phyloP scores from a whole-genome alignment of 768 basidiomycete species.

The Butyriboletus loyo region DNA sequence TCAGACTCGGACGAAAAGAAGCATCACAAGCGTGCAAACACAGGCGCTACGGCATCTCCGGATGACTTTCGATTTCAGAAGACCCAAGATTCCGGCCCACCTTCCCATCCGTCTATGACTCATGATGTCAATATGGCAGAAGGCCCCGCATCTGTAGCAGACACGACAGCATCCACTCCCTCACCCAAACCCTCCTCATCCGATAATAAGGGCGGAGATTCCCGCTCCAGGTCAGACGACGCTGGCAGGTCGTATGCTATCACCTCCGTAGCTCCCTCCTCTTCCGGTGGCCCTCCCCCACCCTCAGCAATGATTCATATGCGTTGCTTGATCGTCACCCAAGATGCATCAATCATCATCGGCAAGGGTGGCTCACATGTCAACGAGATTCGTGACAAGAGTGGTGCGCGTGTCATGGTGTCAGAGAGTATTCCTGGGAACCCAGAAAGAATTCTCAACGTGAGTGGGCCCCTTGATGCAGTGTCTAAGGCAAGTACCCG shows the following conservation, averaged over 20 bases:
- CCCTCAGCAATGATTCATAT: slow-evolving; percentile 90
- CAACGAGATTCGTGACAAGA: slow-evolving; percentile 98
- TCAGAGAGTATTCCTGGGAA: slow-evolving; percentile 99
- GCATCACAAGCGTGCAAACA: slow-evolving; percentile 81
- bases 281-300: slow-evolving; percentile 43
- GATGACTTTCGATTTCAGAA: slow-evolving; percentile 56
- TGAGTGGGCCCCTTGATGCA: slow-evolving; percentile 95
- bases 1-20: slow-evolving; percentile 80
- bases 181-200: slow-evolving; percentile 48
- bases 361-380: slow-evolving; percentile 95
- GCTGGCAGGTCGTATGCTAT: slow-evolving; percentile 42
- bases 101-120: slow-evolving; percentile 36
- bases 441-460: slow-evolving; percentile 97
- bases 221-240: slow-evolving; percentile 34
- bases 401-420: slow-evolving; percentile 92
- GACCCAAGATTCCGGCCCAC: slow-evolving; percentile 44
- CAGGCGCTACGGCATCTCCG: slow-evolving; percentile 59
- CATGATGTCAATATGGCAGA: slow-evolving; percentile 70
- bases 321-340: slow-evolving; percentile 97
- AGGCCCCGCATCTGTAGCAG: slow-evolving; percentile 34
- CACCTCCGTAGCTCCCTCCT: slow-evolving; percentile 49
- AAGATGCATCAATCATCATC: slow-evolving; percentile 99
- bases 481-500: slow-evolving; percentile 80
- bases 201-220: slow-evolving; percentile 43
- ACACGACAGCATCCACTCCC: slow-evolving; percentile 53